Conservation (phyloP, 371 early-diverging fungal species). For the Capillidium heterosporum region DNA sequence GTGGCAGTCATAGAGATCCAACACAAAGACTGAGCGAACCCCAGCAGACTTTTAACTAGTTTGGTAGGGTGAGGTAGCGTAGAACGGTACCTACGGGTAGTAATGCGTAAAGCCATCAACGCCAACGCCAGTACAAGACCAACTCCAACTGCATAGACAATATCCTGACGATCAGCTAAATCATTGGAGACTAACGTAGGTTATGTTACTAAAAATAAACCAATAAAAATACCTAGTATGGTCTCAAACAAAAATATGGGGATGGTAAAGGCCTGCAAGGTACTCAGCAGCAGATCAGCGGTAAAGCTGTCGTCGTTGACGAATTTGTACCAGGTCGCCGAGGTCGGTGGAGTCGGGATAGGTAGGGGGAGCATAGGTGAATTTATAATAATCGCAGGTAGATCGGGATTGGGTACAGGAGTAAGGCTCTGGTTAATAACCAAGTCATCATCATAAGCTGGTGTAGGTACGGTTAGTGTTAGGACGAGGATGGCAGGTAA, state of each 20-base stretch:
- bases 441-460: neutral
- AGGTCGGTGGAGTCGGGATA: neutral
- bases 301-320: slow-evolving; percentile 3
- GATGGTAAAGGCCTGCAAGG: neutral
- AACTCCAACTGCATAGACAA: neutral
- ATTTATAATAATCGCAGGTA: neutral
- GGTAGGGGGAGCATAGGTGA: neutral
- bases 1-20: slow-evolving; percentile 74
- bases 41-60: slow-evolving; percentile 28
- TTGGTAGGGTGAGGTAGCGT: neutral
- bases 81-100: neutral
- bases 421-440: neutral
- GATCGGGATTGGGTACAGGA: slow-evolving; percentile 11
- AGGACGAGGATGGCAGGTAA: slow-evolving; percentile 30
- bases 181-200: neutral
- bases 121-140: neutral
- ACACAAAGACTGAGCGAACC: slow-evolving; percentile 43
- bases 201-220: neutral
- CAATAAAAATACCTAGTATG: neutral
- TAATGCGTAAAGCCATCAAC: neutral
- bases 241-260: neutral
- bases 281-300: slow-evolving; percentile 5
- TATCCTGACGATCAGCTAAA: slow-evolving; percentile 13
- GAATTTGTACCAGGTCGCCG: neutral
- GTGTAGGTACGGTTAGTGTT: slow-evolving; percentile 34